These are phyloP conservation scores for Lichtheimia hyalospora DNA, from an alignment of 371 early-diverging fungal species.

Conservation along the genomic window DNA sequence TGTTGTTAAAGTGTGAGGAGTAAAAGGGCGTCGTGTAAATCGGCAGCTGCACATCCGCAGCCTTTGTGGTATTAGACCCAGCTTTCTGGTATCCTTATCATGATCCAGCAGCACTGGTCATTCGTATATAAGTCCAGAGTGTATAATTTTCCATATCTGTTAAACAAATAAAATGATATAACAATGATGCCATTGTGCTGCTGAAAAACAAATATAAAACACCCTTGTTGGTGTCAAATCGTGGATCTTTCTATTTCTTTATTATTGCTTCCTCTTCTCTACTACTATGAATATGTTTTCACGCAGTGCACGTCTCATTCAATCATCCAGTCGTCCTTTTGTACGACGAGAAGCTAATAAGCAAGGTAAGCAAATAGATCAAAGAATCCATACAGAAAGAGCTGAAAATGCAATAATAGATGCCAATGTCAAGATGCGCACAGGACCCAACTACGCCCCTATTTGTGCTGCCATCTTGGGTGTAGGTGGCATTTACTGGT, in stretches of 20 bases:
- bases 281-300: not conserved
- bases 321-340: not conserved
- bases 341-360: not conserved
- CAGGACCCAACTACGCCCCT: slow-evolving; percentile 1
- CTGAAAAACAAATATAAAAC: too few species aligned
- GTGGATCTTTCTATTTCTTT: not conserved
- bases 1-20: too few species aligned
- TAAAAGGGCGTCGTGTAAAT: too few species aligned
- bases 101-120: too few species aligned
- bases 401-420: not conserved
- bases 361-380: not conserved
- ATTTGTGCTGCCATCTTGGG: slow-evolving; percentile 3
- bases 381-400: not conserved
- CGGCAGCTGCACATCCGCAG: too few species aligned
- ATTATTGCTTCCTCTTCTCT: not conserved
- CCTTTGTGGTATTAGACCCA: too few species aligned
- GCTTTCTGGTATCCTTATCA: too few species aligned
- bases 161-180: not conserved
- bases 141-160: too few species aligned
- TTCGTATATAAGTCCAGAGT: too few species aligned
- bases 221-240: too few species aligned
- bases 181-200: not conserved
- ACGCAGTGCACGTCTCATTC: not conserved
- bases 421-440: slow-evolving; percentile 7
- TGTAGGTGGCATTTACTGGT: not conserved